Base-by-base conservation (phyloP, 192 early-diverging fungal genomes). In the Chytriomyces sp. region DNA sequence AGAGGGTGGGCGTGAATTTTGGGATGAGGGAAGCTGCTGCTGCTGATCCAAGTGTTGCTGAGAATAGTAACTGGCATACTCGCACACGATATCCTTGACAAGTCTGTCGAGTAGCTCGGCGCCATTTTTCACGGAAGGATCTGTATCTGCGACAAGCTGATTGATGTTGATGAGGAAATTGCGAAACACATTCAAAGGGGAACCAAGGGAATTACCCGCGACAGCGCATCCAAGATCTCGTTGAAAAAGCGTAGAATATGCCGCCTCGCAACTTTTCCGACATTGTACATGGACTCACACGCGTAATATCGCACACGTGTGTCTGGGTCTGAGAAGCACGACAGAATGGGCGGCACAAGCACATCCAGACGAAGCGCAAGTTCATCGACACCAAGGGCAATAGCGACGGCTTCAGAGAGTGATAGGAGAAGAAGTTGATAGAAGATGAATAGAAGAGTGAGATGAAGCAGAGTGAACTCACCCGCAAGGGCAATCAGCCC, bases 251-350 rank as follows among this genome's bases (percentile, higher is more conserved):
- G 82, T 59, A 99, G 81, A 11, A 97, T 92, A 65, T 93, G 90
- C 5, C 93, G 93, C 48, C 93, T 86, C 28, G 96, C 95, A 5
- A 98, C 98, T 67, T 99, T 99, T 24, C 92, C 92, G 64, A 99
- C 96, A 80, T 99, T 99, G 77, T 99, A 99, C 90, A 98, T 92
- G 69, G 91, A 91, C 83, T 99, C 98, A 75, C 96, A 98, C 2
- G 98, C 97, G 90, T 97, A 99, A 86, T 98, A 99, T 44, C 97
- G 89, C 57, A 98, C 96, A 13, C 94, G 87, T 43, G 91, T 90
- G 80, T 99, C 98, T 67, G 91, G 94, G 79, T 99, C 96, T 5
- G 86, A 81, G 70, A 98, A 93, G 71, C 96, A 98, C 45, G 95
- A 87, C 3, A 99, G 89, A 20, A 98, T 95, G 3, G 98, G 98